These are phyloP conservation scores for Phytophthora megakarya DNA, from an alignment of 352 stramenopile genomes.

Conservation along the genomic window DNA sequence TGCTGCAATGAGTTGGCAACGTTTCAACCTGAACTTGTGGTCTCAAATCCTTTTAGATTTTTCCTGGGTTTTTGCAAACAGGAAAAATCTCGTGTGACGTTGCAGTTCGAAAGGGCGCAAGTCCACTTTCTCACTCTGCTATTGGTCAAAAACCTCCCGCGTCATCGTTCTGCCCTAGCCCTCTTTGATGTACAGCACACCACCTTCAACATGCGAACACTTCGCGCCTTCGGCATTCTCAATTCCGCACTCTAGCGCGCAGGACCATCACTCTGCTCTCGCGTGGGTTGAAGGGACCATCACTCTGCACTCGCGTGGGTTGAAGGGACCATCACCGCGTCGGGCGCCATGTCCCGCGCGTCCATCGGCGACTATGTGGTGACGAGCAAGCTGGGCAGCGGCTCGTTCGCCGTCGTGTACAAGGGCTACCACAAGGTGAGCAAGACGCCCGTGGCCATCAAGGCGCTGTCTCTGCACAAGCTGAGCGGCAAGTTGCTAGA, in stretches of 20 bases:
- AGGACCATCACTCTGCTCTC: constrained; percentile 18
- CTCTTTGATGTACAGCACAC: constrained; percentile 9
- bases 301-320: constrained; percentile 5
- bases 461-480: constrained; percentile 93
- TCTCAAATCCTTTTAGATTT: too few relatives aligned
- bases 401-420: constrained; percentile 93
- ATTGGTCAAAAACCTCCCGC: constrained; percentile 16
- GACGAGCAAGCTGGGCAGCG: constrained; percentile 90
- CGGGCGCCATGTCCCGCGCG: constrained; percentile 51
- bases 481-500: constrained; percentile 95
- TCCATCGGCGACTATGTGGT: constrained; percentile 89
- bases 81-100: constrained; percentile 24
- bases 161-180: constrained; percentile 21
- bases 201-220: constrained; percentile 20
- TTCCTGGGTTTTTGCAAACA: too few relatives aligned
- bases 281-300: constrained; percentile 18
- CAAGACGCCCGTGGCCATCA: constrained; percentile 91
- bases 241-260: constrained; percentile 19
- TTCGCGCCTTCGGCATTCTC: constrained; percentile 17
- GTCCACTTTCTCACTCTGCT: not conserved
- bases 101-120: not conserved
- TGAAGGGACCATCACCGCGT: constrained; percentile 12
- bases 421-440: constrained; percentile 80
- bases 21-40: too few relatives aligned
- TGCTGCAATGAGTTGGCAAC: too few relatives aligned